phyloP scores from a whole-genome alignment of 2,329 filamentous ascomycete genomes.

The Clathrospora elynae region DNA sequence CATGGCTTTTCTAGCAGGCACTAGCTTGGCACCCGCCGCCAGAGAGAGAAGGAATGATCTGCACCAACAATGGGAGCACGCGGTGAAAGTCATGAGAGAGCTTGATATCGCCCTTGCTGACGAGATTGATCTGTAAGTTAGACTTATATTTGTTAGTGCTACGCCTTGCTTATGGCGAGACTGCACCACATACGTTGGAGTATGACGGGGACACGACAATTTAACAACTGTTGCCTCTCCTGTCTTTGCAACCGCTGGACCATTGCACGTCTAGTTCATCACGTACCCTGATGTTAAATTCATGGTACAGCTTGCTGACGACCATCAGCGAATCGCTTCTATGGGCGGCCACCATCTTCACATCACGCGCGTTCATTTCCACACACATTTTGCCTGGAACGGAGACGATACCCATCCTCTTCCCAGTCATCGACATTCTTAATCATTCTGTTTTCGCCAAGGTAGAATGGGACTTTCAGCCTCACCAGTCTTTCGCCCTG shows the following conservation, averaged over 20 bases:
- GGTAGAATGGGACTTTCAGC: conserved; percentile 53
- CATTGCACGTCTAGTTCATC: conserved; percentile 4
- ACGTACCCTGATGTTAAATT: conserved; percentile 2
- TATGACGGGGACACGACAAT: background rate
- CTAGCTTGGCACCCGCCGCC: conserved; percentile 39
- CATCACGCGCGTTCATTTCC: conserved; percentile 58
- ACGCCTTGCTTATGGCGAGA: background rate
- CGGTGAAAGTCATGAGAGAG: conserved; percentile 26
- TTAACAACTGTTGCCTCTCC: conserved; percentile 3
- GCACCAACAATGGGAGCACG: conserved; percentile 33
- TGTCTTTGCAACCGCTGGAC: conserved; percentile 1
- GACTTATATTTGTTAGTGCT: background rate
- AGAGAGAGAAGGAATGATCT: conserved; percentile 27
- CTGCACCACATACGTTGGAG: too few relatives aligned
- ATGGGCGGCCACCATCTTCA: conserved; percentile 59
- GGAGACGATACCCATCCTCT: conserved; percentile 50
- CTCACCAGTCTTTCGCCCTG: conserved; percentile 46
- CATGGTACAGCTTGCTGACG: conserved; percentile 20
- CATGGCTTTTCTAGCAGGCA: conserved; percentile 42
- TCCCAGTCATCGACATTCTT: conserved; percentile 56
- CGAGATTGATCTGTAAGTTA: conserved; percentile 34
- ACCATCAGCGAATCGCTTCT: conserved; percentile 52
- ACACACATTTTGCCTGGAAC: conserved; percentile 36
- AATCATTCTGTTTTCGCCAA: conserved; percentile 56
- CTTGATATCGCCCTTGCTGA: conserved; percentile 22